Evolutionary conservation across 2,329 filamentous ascomycete genomes (phyloP), one percentile per base, ranked within the genome.

Genomic region (Daldinia sp.): DNA sequence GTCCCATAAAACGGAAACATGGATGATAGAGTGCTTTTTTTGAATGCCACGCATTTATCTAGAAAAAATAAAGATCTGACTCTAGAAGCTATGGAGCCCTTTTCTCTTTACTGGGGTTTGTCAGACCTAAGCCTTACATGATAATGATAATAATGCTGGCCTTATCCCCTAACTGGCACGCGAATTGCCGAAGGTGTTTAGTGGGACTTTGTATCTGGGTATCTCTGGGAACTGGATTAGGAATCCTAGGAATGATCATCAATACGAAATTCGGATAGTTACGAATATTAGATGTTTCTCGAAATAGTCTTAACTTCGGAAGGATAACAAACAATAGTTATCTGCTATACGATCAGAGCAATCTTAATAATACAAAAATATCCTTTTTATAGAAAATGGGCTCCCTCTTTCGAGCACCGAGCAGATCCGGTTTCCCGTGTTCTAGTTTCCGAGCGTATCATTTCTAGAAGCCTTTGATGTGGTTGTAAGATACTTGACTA

Each of bases 11-110:
- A 51, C 28, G 30, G 37, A 37, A 9, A 41, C 35, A 55, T 39
- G 33, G 51, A 23, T 37, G 33, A 37, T 56, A n/a, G 23, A 15
- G 39, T 57, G 20, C 20, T 23, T 23, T 23, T 23, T 23, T 23
- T 23, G 2, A 23, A 23, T 57, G 44, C 54, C 26, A 30, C 23
- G 54, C 6, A 42, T 30, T 57, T 3, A 7, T 6, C 37, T 33
- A 57, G 30, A 23, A 23, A 23, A 20, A 44, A 42, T 57, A 57
- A 57, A 20, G 39, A 42, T 42, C 54, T 57, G 44, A 57, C 54
- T 33, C 26, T 54, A 54, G 51, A 54, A 54, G 33, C 51, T 54
- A 37, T 37, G 51, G 51, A 35, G 33, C 51, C 51, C 20, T 37
- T 15, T 9, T 35, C n/a, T 10, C 6, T 35, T 10, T 51, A 26